Percentiles rank a stretch among this genome's conserved stretches.
Evolutionary conservation across 2,329 filamentous ascomycete species (phyloP).

Genomic region (Clathrospora elynae): DNA sequence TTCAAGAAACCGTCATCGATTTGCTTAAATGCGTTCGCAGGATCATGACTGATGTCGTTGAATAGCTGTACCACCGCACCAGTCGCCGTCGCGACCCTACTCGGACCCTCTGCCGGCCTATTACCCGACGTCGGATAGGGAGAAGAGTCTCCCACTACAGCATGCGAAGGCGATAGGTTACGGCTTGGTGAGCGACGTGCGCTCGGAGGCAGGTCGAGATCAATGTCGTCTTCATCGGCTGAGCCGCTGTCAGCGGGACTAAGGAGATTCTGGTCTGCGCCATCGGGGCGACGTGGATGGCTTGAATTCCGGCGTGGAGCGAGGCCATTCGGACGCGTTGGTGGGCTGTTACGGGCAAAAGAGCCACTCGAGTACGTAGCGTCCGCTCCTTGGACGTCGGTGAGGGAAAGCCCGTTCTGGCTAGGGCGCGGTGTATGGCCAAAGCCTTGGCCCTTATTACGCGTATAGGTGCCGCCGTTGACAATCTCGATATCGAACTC

Average conservation of each 20-base stretch:
- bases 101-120: slow-evolving; percentile 27
- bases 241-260: slow-evolving; percentile 54
- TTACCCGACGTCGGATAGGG: slow-evolving; percentile 51
- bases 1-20: slow-evolving; percentile 97
- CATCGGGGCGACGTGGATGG: slow-evolving; percentile 54
- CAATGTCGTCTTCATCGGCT: slow-evolving; percentile 59
- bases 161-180: slow-evolving; percentile 39
- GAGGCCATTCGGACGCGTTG: slow-evolving; percentile 48
- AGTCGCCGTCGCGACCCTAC: slow-evolving; percentile 66
- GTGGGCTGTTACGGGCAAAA: slow-evolving; percentile 57
- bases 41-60: slow-evolving; percentile 78
- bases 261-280: slow-evolving; percentile 61
- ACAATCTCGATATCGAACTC: slow-evolving; percentile 91
- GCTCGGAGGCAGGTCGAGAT: slow-evolving; percentile 65
- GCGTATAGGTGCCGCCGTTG: slow-evolving; percentile 74
- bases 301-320: slow-evolving; percentile 60
- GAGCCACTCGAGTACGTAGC: slow-evolving; percentile 66
- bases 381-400: slow-evolving; percentile 56
- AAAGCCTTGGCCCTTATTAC: slow-evolving; percentile 75
- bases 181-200: slow-evolving; percentile 55
- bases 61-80: slow-evolving; percentile 81
- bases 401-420: slow-evolving; percentile 61
- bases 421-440: slow-evolving; percentile 72
- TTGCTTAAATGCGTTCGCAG: slow-evolving; percentile 86
- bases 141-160: slow-evolving; percentile 24